Percentiles rank a stretch among this genome's conserved stretches.
phyloP scores from a whole-genome alignment of 495 filamentous ascomycete genomes.

The Bathelium albidoporum region DNA sequence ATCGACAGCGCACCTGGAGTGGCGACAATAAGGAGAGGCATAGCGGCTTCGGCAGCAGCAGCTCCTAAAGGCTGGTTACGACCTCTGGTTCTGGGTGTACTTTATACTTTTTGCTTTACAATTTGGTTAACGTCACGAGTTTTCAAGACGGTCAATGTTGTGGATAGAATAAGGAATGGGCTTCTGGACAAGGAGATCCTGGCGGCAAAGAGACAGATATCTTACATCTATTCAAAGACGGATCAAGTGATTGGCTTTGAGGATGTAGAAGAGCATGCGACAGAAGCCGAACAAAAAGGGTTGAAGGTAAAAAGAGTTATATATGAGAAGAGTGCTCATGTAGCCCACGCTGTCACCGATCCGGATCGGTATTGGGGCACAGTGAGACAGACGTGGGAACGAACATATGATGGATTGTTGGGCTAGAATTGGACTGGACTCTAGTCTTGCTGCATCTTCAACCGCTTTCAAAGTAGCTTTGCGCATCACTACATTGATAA shows the following conservation, averaged over 20 bases:
- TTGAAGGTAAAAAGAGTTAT: neutral
- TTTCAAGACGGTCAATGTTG: neutral
- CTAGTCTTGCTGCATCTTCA: no score
- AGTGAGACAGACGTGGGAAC: neutral
- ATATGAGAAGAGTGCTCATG: constrained; percentile 1
- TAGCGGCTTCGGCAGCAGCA: constrained; percentile 1
- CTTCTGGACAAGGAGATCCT: neutral
- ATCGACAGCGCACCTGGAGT: neutral
- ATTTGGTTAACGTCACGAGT: neutral
- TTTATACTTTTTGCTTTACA: neutral
- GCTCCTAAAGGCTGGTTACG: neutral
- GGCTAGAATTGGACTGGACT: no score
- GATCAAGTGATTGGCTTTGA: neutral
- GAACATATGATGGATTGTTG: neutral
- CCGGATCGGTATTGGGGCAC: neutral
- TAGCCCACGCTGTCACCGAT: neutral
- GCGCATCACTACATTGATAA: no score
- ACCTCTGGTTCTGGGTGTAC: neutral
- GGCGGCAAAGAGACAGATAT: neutral
- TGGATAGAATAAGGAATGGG: constrained; percentile 2
- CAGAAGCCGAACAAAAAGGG: neutral
- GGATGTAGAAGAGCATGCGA: neutral
- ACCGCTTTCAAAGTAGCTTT: no score
- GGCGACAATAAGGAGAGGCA: neutral
- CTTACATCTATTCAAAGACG: neutral